Conservation (phyloP, 768 basidiomycete genomes). For the Hemileccinum impolitum region DNA sequence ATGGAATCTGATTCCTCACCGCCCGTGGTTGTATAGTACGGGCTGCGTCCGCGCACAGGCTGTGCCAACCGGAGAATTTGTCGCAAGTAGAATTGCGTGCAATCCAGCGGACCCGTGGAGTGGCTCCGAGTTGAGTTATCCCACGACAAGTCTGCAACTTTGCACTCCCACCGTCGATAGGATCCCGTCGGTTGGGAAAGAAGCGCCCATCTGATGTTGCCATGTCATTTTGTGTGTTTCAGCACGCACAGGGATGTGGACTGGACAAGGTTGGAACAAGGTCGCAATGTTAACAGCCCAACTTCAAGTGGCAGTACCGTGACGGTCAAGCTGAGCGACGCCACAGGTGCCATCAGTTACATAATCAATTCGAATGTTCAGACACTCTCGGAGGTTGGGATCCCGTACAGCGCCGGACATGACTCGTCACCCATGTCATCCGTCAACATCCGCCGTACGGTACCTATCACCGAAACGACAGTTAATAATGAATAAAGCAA, state of each 20-base stretch:
- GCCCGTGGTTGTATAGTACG: slow-evolving; percentile 16
- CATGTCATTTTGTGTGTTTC: slow-evolving; percentile 12
- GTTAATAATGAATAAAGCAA: background rate
- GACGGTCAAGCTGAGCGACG: slow-evolving; percentile 19
- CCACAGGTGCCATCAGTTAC: slow-evolving; percentile 27
- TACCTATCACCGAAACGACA: slow-evolving; percentile 2
- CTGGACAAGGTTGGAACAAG: slow-evolving; percentile 19
- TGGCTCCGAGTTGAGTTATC: background rate
- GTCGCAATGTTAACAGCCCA: slow-evolving; percentile 26
- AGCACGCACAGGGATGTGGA: slow-evolving; percentile 12
- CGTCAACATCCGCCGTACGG: background rate
- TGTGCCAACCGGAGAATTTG: slow-evolving; percentile 14
- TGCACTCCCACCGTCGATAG: background rate
- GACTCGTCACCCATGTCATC: background rate
- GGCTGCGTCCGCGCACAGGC: slow-evolving; percentile 20
- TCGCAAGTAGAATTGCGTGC: background rate
- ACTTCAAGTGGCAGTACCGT: slow-evolving; percentile 18
- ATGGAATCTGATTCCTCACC: slow-evolving; percentile 20
- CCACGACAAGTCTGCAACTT: background rate
- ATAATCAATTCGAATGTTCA: slow-evolving; percentile 8
- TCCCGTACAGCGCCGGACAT: background rate
- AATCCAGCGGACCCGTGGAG: slow-evolving; percentile 2
- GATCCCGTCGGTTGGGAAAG: background rate
- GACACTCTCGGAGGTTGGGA: slow-evolving; percentile 1
- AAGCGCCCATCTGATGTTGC: slow-evolving; percentile 2